Evolutionary conservation across 176 grass and related monocot genomes (phyloP).

Genomic region (Carex pumila): DNA sequence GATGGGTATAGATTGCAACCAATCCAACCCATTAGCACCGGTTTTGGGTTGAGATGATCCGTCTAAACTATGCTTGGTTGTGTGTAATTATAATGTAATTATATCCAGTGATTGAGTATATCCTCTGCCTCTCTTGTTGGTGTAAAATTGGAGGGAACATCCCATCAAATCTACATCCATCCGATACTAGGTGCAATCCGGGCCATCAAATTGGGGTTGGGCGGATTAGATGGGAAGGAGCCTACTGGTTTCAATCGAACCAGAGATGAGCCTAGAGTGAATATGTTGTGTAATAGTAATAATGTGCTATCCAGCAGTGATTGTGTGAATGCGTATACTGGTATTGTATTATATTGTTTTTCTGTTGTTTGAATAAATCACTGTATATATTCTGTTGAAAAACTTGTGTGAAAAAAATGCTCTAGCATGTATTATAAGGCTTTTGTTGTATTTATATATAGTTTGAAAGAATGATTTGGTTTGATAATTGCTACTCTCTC

Average conservation of each 20-base stretch:
- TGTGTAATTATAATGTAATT: neutral
- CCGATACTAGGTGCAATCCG: neutral
- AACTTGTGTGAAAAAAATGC: neutral
- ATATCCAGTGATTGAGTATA: neutral
- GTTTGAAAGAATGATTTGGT: neutral
- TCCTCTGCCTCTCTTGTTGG: neutral
- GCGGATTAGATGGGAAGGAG: neutral
- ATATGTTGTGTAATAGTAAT: neutral
- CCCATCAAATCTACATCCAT: neutral
- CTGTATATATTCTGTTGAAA: neutral
- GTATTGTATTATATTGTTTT: neutral
- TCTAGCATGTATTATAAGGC: neutral
- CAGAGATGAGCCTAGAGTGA: neutral
- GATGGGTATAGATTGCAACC: slow-evolving; percentile 37
- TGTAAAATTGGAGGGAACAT: neutral
- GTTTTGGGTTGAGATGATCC: neutral
- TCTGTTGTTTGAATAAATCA: slow-evolving; percentile 9
- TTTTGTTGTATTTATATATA: neutral
- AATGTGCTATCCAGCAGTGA: neutral
- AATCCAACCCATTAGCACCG: neutral
- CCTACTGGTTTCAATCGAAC: neutral
- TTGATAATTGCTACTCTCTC: neutral
- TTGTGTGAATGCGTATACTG: neutral
- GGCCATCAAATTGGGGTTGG: neutral
- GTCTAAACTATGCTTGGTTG: neutral